phyloP scores from a whole-genome alignment of 2,329 filamentous ascomycete species.

The Salinomyces thailandicus region DNA sequence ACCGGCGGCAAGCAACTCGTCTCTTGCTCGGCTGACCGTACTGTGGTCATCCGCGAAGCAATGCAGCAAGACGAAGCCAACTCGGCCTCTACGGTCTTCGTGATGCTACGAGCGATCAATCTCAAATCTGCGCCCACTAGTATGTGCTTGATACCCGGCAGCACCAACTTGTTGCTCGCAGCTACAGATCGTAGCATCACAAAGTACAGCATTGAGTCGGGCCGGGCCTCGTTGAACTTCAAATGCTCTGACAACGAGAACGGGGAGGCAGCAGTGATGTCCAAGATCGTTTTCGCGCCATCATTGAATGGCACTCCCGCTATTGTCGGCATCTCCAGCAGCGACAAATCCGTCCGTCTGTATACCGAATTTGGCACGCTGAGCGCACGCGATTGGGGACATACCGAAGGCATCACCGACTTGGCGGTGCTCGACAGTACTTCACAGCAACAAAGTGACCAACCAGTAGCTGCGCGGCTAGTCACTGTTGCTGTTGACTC shows the following conservation, averaged over 20 bases:
- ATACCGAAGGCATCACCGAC: slow-evolving; percentile 87
- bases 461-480: slow-evolving; percentile 22
- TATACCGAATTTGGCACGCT: slow-evolving; percentile 76
- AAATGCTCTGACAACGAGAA: slow-evolving; percentile 73
- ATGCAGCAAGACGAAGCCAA: slow-evolving; percentile 55
- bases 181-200: slow-evolving; percentile 54
- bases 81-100: slow-evolving; percentile 57
- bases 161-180: slow-evolving; percentile 46
- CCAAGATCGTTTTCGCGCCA: slow-evolving; percentile 57
- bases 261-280: slow-evolving; percentile 71
- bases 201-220: slow-evolving; percentile 45
- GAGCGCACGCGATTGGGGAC: slow-evolving; percentile 83
- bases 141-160: slow-evolving; percentile 59
- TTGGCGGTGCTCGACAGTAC: slow-evolving; percentile 51
- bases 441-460: too few relatives aligned
- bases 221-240: slow-evolving; percentile 62
- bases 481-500: slow-evolving; percentile 42
- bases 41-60: slow-evolving; percentile 70
- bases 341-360: slow-evolving; percentile 86
- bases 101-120: slow-evolving; percentile 66
- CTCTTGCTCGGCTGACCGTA: slow-evolving; percentile 81
- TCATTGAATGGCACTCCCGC: slow-evolving; percentile 52
- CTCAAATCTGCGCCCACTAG: slow-evolving; percentile 81
- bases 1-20: slow-evolving; percentile 57
- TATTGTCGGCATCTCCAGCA: slow-evolving; percentile 80